phyloP scores from a whole-genome alignment of 2,329 filamentous ascomycete species.

The Clathrospora elynae region DNA sequence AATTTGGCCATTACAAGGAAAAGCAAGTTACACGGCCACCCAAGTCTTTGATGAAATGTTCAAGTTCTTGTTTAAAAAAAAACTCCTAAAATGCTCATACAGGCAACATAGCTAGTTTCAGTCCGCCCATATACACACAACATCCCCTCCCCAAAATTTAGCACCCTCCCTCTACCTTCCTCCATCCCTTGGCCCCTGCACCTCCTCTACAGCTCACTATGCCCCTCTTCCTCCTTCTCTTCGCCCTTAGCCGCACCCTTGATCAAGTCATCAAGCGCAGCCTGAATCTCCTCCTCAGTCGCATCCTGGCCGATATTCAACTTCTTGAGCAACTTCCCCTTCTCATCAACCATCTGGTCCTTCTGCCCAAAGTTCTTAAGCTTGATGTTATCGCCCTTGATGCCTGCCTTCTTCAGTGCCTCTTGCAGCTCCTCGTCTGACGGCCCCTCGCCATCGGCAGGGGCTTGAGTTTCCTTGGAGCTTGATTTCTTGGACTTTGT shows the following conservation, averaged over 20 bases:
- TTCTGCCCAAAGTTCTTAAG: conserved; percentile 23
- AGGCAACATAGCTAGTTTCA: too few species aligned
- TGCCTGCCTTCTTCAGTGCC: conserved; percentile 39
- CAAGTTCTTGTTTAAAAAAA: too few species aligned
- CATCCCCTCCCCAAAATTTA: too few species aligned
- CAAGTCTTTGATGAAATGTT: too few species aligned
- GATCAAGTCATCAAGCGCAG: conserved; percentile 53
- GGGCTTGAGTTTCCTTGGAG: conserved; percentile 29
- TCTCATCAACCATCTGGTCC: conserved; percentile 28
- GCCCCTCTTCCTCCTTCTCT: conserved; percentile 16
- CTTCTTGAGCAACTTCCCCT: conserved; percentile 31
- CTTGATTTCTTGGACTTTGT: conserved; percentile 30
- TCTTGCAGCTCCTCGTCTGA: conserved; percentile 40
- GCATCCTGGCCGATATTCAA: conserved; percentile 31
- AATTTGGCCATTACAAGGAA: too few species aligned
- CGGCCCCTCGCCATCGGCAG: conserved; percentile 35
- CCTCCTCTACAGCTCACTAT: conserved; percentile 27
- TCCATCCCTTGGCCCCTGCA: not conserved
- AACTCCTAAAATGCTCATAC: too few species aligned
- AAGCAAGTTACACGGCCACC: too few species aligned
- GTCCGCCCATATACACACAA: conserved; percentile 1
- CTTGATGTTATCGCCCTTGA: conserved; percentile 37
- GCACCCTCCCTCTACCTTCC: not conserved
- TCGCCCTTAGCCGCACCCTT: conserved; percentile 15
- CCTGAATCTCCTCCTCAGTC: conserved; percentile 53